Evolutionary conservation across 805 yeast species (phyloP).

Genomic region (Wickerhamomyces queroliae): DNA sequence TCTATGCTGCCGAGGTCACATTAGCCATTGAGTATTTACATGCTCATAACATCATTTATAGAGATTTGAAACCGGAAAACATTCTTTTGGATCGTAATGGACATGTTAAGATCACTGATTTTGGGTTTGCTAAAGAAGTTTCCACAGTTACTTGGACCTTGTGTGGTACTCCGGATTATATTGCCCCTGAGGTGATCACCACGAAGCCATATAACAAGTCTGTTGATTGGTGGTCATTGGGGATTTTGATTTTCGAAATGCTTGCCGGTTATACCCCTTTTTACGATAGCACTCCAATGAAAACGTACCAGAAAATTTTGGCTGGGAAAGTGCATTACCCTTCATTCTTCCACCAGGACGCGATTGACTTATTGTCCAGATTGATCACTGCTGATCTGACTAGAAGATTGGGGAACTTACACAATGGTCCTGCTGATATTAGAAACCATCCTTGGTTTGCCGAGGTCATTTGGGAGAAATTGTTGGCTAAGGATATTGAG

Average conservation of each 20-base stretch:
- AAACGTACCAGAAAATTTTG: conserved; percentile 87
- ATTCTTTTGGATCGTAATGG: conserved; percentile 84
- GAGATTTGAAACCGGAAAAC: conserved; percentile 93
- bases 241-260: conserved; percentile 90
- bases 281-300: conserved; percentile 88
- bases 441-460: conserved; percentile 87
- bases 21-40: conserved; percentile 87
- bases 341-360: conserved; percentile 69
- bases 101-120: conserved; percentile 87
- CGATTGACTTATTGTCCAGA: conserved; percentile 62
- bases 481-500: conserved; percentile 79
- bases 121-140: conserved; percentile 93
- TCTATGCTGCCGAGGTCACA: conserved; percentile 88
- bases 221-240: conserved; percentile 98
- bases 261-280: conserved; percentile 93
- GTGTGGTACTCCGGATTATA: conserved; percentile 95
- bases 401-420: conserved; percentile 78
- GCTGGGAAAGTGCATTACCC: conserved; percentile 79
- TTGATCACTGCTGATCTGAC: conserved; percentile 83
- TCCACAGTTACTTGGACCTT: conserved; percentile 88
- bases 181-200: conserved; percentile 93
- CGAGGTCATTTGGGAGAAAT: conserved; percentile 91
- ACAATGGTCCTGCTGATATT: conserved; percentile 79
- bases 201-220: conserved; percentile 92
- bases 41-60: conserved; percentile 76